Percentiles rank a stretch among this genome's conserved stretches.
Conservation (phyloP, 495 filamentous ascomycete species). For the Oidiodendron maius region DNA sequence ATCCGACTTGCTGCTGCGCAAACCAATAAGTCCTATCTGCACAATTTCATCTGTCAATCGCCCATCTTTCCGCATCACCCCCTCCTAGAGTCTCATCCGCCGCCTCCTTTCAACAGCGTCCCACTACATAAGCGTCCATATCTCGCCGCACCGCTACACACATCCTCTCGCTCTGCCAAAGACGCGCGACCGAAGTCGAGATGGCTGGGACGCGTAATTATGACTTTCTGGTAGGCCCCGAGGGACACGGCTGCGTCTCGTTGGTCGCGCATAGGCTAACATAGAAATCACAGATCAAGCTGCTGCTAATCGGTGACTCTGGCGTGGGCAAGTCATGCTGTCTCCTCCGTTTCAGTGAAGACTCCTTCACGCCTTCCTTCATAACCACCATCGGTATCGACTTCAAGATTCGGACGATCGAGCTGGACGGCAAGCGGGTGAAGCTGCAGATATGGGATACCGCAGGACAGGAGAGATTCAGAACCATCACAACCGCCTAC, state of each 20-base stretch:
- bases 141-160: neutral
- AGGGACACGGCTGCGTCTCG: neutral
- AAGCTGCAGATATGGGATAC: slow-evolving; percentile 99
- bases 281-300: slow-evolving; percentile 70
- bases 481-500: slow-evolving; percentile 98
- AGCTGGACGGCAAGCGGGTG: slow-evolving; percentile 94
- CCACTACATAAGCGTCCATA: neutral
- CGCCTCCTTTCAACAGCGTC: slow-evolving; percentile 4
- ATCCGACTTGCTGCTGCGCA: too few relatives aligned
- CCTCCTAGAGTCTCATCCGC: neutral
- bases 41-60: neutral
- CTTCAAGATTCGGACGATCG: slow-evolving; percentile 99
- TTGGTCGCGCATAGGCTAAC: neutral
- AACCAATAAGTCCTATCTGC: neutral
- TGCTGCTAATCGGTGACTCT: slow-evolving; percentile 96
- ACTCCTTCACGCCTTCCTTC: slow-evolving; percentile 97
- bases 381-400: slow-evolving; percentile 99
- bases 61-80: neutral
- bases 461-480: slow-evolving; percentile 94
- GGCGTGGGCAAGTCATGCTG: slow-evolving; percentile 99
- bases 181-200: slow-evolving; percentile 20
- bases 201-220: slow-evolving; percentile 99
- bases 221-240: slow-evolving; percentile 81
- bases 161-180: neutral
- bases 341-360: slow-evolving; percentile 95